A percentile compares a stretch with the other conserved stretches of the same genome.
Evolutionary conservation across 2,329 filamentous ascomycete species (phyloP).

Genomic region (Penicillium sp.): DNA sequence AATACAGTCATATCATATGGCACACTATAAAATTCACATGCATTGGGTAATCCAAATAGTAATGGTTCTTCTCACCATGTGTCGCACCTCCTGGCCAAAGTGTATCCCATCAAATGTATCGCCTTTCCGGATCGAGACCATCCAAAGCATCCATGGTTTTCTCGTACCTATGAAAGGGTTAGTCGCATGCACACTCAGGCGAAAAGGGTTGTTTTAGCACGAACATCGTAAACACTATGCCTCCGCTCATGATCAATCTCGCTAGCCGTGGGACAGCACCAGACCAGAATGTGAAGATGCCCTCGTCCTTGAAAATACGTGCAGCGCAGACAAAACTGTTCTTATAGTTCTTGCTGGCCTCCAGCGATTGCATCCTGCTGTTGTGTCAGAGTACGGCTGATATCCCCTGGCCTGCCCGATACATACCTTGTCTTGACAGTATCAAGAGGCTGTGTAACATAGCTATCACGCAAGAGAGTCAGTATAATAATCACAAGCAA

Average conservation of each 20-base stretch:
- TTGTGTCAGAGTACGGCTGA: too few relatives aligned
- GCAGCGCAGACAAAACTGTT: slow-evolving; percentile 78
- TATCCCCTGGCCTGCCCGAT: too few relatives aligned
- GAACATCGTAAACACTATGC: slow-evolving; percentile 92
- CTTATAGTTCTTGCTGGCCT: slow-evolving; percentile 69
- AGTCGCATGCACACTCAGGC: too few relatives aligned
- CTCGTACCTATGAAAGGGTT: slow-evolving; percentile 56
- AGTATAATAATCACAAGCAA: too few relatives aligned
- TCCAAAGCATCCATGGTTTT: slow-evolving; percentile 88
- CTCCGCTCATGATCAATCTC: slow-evolving; percentile 78
- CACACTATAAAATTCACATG: too few relatives aligned
- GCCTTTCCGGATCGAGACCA: slow-evolving; percentile 66
- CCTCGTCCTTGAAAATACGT: slow-evolving; percentile 80
- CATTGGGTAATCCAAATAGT: too few relatives aligned
- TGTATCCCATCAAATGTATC: too few relatives aligned
- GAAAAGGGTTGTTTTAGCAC: too few relatives aligned
- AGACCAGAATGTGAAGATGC: slow-evolving; percentile 83
- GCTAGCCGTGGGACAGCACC: slow-evolving; percentile 79
- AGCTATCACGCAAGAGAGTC: slow-evolving; percentile 28
- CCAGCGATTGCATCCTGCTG: slow-evolving; percentile 92
- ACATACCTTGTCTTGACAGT: slow-evolving; percentile 73
- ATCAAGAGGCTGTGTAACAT: slow-evolving; percentile 63
- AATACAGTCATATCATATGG: too few relatives aligned
- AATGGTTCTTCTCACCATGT: too few relatives aligned
- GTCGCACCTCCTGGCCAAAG: too few relatives aligned